Evolutionary conservation across 2,329 filamentous ascomycete species (phyloP), one percentile per base, ranked within the genome.

Genomic region (Penicillium sclerotiorum): DNA sequence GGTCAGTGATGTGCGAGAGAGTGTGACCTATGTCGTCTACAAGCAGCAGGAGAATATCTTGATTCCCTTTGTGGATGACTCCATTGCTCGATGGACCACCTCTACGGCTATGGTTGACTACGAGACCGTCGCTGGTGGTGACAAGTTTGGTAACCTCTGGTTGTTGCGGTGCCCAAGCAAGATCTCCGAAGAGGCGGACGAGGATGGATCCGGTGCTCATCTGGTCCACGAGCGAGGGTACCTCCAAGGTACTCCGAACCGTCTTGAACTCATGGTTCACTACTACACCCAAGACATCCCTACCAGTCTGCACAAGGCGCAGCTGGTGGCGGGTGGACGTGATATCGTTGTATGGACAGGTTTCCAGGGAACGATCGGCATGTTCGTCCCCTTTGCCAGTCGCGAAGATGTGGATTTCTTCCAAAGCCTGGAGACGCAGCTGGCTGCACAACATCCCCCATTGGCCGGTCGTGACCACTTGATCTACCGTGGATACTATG

Each of bases 71-170:
- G 89, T 83, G 15, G 94, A 99, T 66, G 94, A 99, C 68, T 88
- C 86, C 6, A 82, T 96, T 53, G 81, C 91, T 43, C 85, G 94
- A 25, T 97, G 92, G 89, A 95, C 90, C 1, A 95, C 90, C 1
- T 89, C 89, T 59, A 88, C 89, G 1, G 83, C 91, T 2, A 96
- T 99, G 90, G 86, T 97, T 2, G 94, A 99, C 73, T 99, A 99
- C 71, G 94, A 99, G 69, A 95, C 94, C 1, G 85, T 89, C 20
- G 92, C 91, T 2, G 94, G 93, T 28, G 93, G 93, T 28, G 94
- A 99, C 76, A 97, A 96, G 68, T 99, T 99, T 59, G 95, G 94
- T 53, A 99, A 99, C 63, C 74, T 99, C 13, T 99, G 91, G 86
- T 83, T 99, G 37, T 80, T 99, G 23, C 88, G 94, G 40, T 94